Evolutionary conservation across 2,329 filamentous ascomycete genomes (phyloP).

Genomic region (Alternaria hordeiaustralica): DNA sequence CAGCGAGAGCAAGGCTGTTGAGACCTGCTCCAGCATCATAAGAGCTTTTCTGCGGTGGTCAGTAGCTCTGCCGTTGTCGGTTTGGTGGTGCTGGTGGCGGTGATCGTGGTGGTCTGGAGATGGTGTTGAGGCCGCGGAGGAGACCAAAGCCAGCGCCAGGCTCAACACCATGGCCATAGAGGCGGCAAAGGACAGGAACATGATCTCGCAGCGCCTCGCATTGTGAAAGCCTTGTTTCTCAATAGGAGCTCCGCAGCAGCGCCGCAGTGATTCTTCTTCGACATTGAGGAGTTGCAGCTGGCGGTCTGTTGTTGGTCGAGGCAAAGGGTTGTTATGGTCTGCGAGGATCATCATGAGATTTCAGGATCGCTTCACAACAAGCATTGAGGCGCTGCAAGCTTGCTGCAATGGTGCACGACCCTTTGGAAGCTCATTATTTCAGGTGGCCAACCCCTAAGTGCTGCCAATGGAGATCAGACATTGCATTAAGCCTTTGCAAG

Average conservation of each 20-base stretch:
- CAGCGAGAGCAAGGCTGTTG: not conserved
- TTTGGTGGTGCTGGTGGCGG: not conserved
- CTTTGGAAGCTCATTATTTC: not conserved
- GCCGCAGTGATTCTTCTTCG: not conserved
- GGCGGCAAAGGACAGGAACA: not conserved
- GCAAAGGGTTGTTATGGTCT: not conserved
- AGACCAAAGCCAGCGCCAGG: not conserved
- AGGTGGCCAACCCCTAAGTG: not conserved
- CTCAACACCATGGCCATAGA: not conserved
- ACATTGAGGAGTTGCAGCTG: not conserved
- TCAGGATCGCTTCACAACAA: not conserved
- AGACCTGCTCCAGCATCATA: not conserved
- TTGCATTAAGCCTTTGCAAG: not conserved
- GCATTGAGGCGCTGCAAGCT: not conserved
- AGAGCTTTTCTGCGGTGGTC: not conserved
- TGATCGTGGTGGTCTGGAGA: not conserved
- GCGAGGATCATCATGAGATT: not conserved
- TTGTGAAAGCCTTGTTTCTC: not conserved
- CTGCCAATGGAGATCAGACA: not conserved
- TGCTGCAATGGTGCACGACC: not conserved
- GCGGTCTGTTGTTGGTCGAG: not conserved
- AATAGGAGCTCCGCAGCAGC: not conserved
- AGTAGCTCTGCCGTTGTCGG: not conserved
- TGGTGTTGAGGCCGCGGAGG: not conserved
- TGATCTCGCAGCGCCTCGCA: not conserved